These are phyloP conservation scores for Arthrobotrys sinensis DNA, from an alignment of 2,329 filamentous ascomycete genomes.

Conservation along the genomic window DNA sequence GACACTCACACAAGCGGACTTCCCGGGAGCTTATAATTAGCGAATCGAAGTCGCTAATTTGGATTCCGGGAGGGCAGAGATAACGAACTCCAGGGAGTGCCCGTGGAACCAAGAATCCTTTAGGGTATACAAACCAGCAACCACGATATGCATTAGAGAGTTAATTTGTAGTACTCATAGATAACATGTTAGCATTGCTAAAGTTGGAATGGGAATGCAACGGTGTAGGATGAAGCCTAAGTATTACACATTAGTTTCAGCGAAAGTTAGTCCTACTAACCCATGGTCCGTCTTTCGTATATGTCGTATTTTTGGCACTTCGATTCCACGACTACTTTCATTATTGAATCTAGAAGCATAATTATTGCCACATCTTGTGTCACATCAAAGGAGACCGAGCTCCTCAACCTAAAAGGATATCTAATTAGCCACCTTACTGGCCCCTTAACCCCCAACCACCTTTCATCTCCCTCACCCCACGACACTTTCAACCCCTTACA, in stretches of 20 bases:
- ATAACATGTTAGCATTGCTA: neutral
- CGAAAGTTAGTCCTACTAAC: conserved; percentile 8
- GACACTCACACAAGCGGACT: conserved; percentile 15
- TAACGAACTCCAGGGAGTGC: neutral
- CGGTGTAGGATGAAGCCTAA: neutral
- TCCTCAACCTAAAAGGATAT: neutral
- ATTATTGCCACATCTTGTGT: neutral
- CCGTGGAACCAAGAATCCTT: neutral
- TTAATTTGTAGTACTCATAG: neutral
- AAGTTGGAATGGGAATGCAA: neutral
- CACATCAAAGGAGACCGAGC: neutral
- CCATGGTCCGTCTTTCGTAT: neutral
- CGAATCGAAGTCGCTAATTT: conserved; percentile 7
- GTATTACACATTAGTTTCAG: conserved; percentile 5
- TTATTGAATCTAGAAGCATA: neutral
- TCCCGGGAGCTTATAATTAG: conserved; percentile 15
- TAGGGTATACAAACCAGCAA: conserved; percentile 7
- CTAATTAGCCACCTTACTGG: conserved; percentile 3
- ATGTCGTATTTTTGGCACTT: too few species aligned
- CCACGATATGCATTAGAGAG: neutral
- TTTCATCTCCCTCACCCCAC: neutral
- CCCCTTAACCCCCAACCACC: conserved; percentile 5
- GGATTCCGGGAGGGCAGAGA: neutral
- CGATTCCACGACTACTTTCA: neutral
- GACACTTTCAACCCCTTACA: neutral